Evolutionary conservation across 169 alveolate genomes (phyloP), one percentile per base, ranked within the genome.

Genomic region (Eimeria tenella): DNA sequence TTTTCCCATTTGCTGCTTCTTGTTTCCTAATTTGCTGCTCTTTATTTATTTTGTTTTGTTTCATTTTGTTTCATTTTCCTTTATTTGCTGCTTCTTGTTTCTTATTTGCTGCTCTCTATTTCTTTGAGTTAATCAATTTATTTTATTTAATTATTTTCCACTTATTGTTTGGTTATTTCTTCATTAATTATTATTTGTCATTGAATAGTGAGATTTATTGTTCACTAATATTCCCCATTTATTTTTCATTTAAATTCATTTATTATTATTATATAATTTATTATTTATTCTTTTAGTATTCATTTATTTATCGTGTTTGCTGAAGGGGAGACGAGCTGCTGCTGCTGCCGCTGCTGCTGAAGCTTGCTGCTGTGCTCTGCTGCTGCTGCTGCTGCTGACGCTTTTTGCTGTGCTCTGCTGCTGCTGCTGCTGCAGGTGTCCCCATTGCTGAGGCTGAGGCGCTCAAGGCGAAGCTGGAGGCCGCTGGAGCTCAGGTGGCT

Each of bases 381-480:
- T 68, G 77, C 9, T 11, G 77, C n/a, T 23, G 31, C n/a, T 23
- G n/a, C 77, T 10, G 77, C n/a, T n/a, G 11, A n/a, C 77, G n/a
- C 31, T 15, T n/a, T 0, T 68, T 68, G 77, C 11, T 10, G 77
- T n/a, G 77, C n/a, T n/a, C 31, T n/a, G 11, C 21, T 58, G 68
- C 68, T 53, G 50, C 49, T 15, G 52, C 65, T 81, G 52, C 73
- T 82, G 60, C 63, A 96, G 98, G 86, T 50, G 96, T 96, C 63
- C 96, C 96, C n/a, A 86, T 92, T 5, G 98, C 96, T 70, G 97
- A 97, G 65, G 98, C 97, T 10, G 98, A 97, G 56, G 97, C 95
- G 96, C 74, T 97, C 70, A 96, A 95, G 90, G 94, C 94, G 82
- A 96, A 87, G 58, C 94, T 97, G 75, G 97, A 96, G 60, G 97